Evolutionary conservation across 2,329 filamentous ascomycete species (phyloP).

Genomic region (Fusarium proliferatum): DNA sequence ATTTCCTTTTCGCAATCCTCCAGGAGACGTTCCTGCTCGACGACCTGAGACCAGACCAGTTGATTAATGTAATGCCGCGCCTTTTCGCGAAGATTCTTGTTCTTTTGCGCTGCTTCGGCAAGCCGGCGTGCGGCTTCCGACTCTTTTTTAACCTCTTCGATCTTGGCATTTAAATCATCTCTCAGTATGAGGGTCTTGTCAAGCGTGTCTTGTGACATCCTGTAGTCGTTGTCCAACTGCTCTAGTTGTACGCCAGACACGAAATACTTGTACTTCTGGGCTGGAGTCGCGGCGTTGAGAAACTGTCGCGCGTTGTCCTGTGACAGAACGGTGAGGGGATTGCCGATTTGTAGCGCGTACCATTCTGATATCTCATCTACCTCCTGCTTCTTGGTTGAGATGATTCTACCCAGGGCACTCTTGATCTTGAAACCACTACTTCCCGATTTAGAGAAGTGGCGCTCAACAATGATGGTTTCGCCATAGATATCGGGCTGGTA

Average conservation of each 20-base stretch:
- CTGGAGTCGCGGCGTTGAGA: conserved; percentile 82
- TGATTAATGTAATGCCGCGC: conserved; percentile 71
- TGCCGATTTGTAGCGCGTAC: conserved; percentile 93
- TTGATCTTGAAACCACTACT: conserved; percentile 89
- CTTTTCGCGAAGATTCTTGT: conserved; percentile 71
- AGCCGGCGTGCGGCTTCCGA: conserved; percentile 71
- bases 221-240: conserved; percentile 91
- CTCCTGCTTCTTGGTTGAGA: conserved; percentile 87
- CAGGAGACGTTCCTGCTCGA: conserved; percentile 73
- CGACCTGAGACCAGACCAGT: conserved; percentile 88
- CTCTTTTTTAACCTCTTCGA: conserved; percentile 52
- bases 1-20: conserved; percentile 49
- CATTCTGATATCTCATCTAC: conserved; percentile 94
- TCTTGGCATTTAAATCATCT: conserved; percentile 51
- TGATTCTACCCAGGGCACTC: conserved; percentile 72
- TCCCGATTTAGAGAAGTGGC: conserved; percentile 81
- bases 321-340: conserved; percentile 93
- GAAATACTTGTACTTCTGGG: conserved; percentile 96
- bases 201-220: conserved; percentile 80
- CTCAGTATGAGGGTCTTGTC: conserved; percentile 67
- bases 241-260: conserved; percentile 94
- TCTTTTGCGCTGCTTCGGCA: conserved; percentile 73
- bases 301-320: conserved; percentile 97
- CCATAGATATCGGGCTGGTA: conserved; percentile 88
- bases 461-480: conserved; percentile 87